Evolutionary conservation across 2,329 filamentous ascomycete genomes (phyloP).

Genomic region (Phyllachora maydis): DNA sequence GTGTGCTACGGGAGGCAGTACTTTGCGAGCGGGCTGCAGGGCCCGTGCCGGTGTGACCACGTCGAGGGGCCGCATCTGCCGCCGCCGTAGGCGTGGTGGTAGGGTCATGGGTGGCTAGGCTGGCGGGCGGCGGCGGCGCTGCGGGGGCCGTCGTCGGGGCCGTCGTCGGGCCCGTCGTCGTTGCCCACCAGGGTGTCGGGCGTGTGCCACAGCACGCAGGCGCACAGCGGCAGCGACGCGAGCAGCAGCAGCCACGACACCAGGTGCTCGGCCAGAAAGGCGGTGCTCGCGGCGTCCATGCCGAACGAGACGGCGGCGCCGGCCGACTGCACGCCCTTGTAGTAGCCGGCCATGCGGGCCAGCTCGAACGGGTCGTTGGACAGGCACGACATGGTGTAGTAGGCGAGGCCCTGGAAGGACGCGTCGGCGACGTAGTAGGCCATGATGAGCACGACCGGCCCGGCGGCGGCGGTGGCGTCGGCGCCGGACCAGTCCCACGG

Average conservation of each 20-base stretch:
- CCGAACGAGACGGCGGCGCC: conserved; percentile 34
- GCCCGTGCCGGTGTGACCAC: not conserved
- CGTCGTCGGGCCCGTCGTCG: no score
- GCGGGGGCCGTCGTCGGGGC: no score
- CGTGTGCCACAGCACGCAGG: conserved; percentile 5
- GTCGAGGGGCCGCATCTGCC: not conserved
- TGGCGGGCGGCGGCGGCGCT: no score
- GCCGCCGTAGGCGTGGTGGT: no score
- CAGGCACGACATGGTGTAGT: conserved; percentile 56
- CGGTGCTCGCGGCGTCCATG: conserved; percentile 12
- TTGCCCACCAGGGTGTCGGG: no score
- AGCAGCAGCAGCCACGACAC: conserved; percentile 8
- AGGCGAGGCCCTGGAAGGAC: conserved; percentile 29
- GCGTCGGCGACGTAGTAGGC: conserved; percentile 9
- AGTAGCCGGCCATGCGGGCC: conserved; percentile 59
- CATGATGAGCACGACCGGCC: conserved; percentile 9
- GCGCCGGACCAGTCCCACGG: conserved; percentile 10
- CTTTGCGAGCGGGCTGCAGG: conserved; percentile 1
- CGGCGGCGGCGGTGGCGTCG: conserved; percentile 6
- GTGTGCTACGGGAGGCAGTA: conserved; percentile 5
- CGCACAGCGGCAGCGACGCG: conserved; percentile 6
- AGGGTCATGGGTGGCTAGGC: no score
- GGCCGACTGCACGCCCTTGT: conserved; percentile 63
- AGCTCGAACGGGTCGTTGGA: conserved; percentile 54
- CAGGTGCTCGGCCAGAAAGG: conserved; percentile 7